Evolutionary conservation across 345 rosid genomes (phyloP).

Genomic region (Arabidopsis suecica): DNA sequence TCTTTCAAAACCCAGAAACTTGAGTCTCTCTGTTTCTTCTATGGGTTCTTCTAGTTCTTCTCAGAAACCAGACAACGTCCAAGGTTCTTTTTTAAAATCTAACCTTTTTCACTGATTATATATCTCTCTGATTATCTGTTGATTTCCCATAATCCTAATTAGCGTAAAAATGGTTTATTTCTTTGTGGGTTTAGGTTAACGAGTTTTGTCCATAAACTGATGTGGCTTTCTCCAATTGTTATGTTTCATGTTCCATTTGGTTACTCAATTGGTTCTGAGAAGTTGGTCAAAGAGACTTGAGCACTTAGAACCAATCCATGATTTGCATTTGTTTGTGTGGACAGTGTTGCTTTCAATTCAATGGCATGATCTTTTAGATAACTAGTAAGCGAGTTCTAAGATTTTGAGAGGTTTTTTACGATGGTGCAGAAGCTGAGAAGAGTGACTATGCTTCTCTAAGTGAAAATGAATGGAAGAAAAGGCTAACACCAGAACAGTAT

Average conservation of each 20-base stretch:
- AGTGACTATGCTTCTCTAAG: slow-evolving; percentile 53
- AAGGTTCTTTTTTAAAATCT: slow-evolving; percentile 24
- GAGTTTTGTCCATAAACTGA: not conserved
- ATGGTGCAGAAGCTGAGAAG: slow-evolving; percentile 49
- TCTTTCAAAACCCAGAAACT: slow-evolving; percentile 37
- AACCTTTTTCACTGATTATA: not conserved
- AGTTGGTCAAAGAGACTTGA: not conserved
- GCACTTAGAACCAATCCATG: not conserved
- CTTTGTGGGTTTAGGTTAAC: not conserved
- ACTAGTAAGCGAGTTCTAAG: not conserved
- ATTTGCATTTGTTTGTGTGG: not conserved
- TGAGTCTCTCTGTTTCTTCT: slow-evolving; percentile 50
- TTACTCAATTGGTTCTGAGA: slow-evolving; percentile 1
- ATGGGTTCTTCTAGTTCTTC: slow-evolving; percentile 93
- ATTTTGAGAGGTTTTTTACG: not conserved
- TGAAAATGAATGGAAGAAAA: slow-evolving; percentile 76
- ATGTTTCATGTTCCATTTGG: not conserved
- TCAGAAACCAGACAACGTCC: slow-evolving; percentile 68
- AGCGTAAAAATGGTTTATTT: not conserved
- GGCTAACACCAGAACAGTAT: slow-evolving; percentile 73
- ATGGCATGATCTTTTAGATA: not conserved
- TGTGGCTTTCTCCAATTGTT: not conserved
- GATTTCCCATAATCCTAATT: not conserved
- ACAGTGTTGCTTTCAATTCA: not conserved
- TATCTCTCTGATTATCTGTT: not conserved